A percentile compares a stretch with the other conserved stretches of the same genome.
phyloP scores from a whole-genome alignment of 495 filamentous ascomycete species.

The Chaetomium fimeti region DNA sequence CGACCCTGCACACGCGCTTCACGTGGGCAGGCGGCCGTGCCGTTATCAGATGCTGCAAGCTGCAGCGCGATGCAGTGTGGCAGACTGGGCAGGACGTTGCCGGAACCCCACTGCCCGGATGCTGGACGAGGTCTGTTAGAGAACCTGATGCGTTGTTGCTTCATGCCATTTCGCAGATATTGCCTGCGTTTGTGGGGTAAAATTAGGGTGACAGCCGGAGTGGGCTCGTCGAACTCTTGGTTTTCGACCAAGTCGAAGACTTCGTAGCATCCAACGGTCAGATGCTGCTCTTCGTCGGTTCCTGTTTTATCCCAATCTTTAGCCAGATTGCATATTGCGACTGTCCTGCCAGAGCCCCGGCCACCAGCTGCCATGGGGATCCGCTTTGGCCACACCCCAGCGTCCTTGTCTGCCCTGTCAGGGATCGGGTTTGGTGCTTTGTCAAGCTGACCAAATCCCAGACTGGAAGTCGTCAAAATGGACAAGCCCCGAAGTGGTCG shows the following conservation, averaged over 20 bases:
- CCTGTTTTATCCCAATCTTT: conserved; percentile 32
- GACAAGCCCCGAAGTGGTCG: conserved; percentile 27
- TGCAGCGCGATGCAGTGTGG: conserved; percentile 16
- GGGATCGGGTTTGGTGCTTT: conserved; percentile 29
- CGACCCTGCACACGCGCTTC: conserved; percentile 20
- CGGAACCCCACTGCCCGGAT: conserved; percentile 28
- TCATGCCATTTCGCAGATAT: conserved; percentile 32
- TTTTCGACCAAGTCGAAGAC: too few relatives aligned
- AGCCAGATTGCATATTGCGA: conserved; percentile 39
- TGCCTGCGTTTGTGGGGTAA: conserved; percentile 44
- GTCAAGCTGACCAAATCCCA: conserved; percentile 39
- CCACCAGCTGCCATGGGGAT: conserved; percentile 8
- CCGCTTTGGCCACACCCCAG: conserved; percentile 24
- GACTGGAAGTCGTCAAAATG: conserved; percentile 27
- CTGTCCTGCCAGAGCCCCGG: conserved; percentile 22
- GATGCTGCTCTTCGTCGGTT: conserved; percentile 12
- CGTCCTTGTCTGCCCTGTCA: conserved; percentile 18
- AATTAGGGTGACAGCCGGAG: conserved; percentile 21
- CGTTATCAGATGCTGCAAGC: conserved; percentile 15
- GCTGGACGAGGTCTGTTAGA: conserved; percentile 4
- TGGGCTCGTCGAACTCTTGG: conserved; percentile 20
- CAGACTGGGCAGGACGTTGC: conserved; percentile 6
- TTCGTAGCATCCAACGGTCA: conserved; percentile 1
- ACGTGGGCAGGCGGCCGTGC: conserved; percentile 25
- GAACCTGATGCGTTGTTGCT: conserved; percentile 24